phyloP scores from a whole-genome alignment of 1,284 basidiomycete genomes.

The Meira miltonrushii region DNA sequence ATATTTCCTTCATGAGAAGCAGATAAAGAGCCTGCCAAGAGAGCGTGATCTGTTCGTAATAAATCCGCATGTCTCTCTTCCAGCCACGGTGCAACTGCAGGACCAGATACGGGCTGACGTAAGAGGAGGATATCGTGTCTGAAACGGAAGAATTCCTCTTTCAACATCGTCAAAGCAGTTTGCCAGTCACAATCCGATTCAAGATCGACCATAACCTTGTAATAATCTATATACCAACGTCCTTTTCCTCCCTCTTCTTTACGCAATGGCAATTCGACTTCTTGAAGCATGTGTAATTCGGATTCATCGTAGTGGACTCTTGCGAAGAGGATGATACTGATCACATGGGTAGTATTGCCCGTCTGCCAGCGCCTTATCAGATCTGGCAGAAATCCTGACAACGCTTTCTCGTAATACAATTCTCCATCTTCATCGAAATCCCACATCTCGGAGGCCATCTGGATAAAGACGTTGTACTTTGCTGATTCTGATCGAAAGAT shows the following conservation, averaged over 20 bases:
- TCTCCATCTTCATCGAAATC: conserved; percentile 89
- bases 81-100: conserved; percentile 26
- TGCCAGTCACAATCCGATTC: conserved; percentile 84
- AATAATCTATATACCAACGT: conserved; percentile 86
- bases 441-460: conserved; percentile 93
- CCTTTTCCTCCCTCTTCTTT: conserved; percentile 62
- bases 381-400: conserved; percentile 61
- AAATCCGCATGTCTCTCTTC: conserved; percentile 36
- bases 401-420: conserved; percentile 84
- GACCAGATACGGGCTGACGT: conserved; percentile 32
- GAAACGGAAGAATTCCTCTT: conserved; percentile 60
- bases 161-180: conserved; percentile 75
- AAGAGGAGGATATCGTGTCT: conserved; percentile 50
- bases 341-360: conserved; percentile 77
- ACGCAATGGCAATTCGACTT: conserved; percentile 60
- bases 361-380: conserved; percentile 57
- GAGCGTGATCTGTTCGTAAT: conserved; percentile 32
- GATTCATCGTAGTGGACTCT: conserved; percentile 79
- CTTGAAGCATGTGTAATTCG: conserved; percentile 54
- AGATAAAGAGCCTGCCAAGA: conserved; percentile 63
- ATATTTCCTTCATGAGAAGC: conserved; percentile 91
- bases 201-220: conserved; percentile 75
- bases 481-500: conserved; percentile 82
- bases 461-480: conserved; percentile 75
- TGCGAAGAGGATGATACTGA: conserved; percentile 90